Evolutionary conservation across 139 green algal species (phyloP), one percentile per base, ranked within the genome.

Genomic region (Eudorina sp.): DNA sequence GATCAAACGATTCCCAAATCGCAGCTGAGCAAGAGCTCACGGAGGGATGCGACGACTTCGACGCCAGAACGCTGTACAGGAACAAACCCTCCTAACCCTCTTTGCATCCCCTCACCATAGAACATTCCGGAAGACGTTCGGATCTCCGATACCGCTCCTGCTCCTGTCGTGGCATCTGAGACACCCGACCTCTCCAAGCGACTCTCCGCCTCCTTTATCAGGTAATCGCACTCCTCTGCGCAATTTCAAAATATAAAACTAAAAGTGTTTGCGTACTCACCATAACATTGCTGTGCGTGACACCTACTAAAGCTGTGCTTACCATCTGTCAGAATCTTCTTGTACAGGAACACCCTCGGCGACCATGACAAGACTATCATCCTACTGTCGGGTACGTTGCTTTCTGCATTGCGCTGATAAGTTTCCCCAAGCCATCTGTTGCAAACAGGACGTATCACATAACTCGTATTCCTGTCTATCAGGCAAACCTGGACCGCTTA

Each of bases 91-190:
- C n/a, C n/a, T n/a, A n/a, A n/a, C n/a, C n/a, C n/a, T n/a, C n/a
- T n/a, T n/a, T n/a, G n/a, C n/a, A n/a, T n/a, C n/a, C 19, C 21
- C 70, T 41, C 36, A 79, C 16, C 34, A n/a, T 92, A 90, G 69
- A 94, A 93, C 90, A 91, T 93, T 34, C 92, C 92, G 14, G 48
- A 86, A 74, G 60, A 88, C 19, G 92, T 94, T 31, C 90, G 85
- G 46, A 93, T 84, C 6, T 86, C 80, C 0, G 53, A 75, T 6
- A 77, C 0, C 36, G 36, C 82, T 18, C 82, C 68, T 13, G 66
- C 82, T 18, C 82, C 82, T 16, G 82, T 88, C 2, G 29, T 45
- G 0, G 82, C 46, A 36, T 88, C 60, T 18, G 68, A 64, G 9
- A 88, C 82, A 21, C 82, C 82, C 9, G 66, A 81, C 25, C 82